Base-by-base conservation (phyloP, 768 basidiomycete species). In the Lentinula aciculospora region DNA sequence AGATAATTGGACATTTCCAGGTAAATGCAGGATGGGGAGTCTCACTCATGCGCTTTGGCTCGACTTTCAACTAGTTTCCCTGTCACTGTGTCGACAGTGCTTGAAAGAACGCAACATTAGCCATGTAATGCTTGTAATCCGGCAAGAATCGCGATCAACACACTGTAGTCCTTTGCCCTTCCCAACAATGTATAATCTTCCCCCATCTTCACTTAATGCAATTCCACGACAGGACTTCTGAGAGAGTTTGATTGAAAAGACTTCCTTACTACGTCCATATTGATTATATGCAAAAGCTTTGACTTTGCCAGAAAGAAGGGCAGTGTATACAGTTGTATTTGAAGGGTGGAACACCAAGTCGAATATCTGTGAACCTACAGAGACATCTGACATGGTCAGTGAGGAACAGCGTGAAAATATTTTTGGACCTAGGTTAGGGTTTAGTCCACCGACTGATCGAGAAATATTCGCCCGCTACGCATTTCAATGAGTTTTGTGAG, bases 271-370 rank as follows among this genome's bases (percentile, higher is more conserved):
- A 17, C 78, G 73, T 3, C 87, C 87, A 53, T 85, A 80, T 51
- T 88, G 85, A 66, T 88, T 83, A 68, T 94, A 97, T 3, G 77
- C 67, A 68, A 88, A 94, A 0, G 91, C 91, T 60, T 88, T 91
- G 63, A 97, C 75, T 47, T 89, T 79, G 9, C 95, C 95, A 0
- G 89, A 88, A 15, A 98, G 75, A 2, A 96, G 83, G 4, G 83
- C 89, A 0, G 83, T 76, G 69, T 89, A 94, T 3, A 94, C 82
- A n/a, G 84, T 77, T 1, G 85, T 72, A 48, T 80, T 66, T 4
- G 76, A 77, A 0, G 95, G 94, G 65, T 96, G 93, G 66, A 97
- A 98, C 1, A 80, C 82, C 40, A 97, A 74, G 74, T 96, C 95
- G 71, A 96, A 97, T 28, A 94, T 83, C 70, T 96, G 90, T 7